phyloP scores from a whole-genome alignment of 352 stramenopile species.

The Phytopythium cucurbitacearum region DNA sequence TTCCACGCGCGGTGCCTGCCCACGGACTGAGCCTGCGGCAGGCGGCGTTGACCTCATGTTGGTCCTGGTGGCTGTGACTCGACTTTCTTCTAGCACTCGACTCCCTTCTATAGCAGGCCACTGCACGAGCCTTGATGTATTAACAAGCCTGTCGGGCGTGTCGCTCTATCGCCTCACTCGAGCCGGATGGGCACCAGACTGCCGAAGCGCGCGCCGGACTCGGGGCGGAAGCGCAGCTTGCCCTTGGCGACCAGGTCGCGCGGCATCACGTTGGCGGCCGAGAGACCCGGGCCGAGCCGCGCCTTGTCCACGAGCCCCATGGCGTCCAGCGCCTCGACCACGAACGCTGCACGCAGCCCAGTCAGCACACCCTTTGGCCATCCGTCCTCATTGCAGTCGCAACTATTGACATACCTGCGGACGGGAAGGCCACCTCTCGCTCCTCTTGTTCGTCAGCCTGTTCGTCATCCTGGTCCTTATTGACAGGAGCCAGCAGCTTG shows the following conservation, averaged over 20 bases:
- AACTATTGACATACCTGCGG: conserved; percentile 27
- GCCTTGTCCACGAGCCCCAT: conserved; percentile 52
- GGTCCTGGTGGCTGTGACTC: too few species aligned
- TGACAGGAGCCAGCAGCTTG: conserved; percentile 5
- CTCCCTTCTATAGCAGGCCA: too few species aligned
- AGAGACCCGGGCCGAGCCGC: conserved; percentile 26
- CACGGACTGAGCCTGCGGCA: conserved; percentile 23
- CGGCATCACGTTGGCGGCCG: conserved; percentile 35
- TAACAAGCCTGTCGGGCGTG: neutral
- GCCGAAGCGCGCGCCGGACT: conserved; percentile 22
- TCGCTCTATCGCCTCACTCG: conserved; percentile 7
- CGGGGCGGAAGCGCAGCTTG: conserved; percentile 33
- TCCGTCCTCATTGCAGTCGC: neutral
- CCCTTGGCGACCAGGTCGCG: conserved; percentile 39
- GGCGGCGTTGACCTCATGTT: too few species aligned
- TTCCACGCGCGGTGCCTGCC: conserved; percentile 83
- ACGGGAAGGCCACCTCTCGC: conserved; percentile 30
- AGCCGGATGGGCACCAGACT: conserved; percentile 68
- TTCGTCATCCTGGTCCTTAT: conserved; percentile 1
- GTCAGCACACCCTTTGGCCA: neutral
- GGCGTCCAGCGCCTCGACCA: conserved; percentile 62
- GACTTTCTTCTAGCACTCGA: too few species aligned
- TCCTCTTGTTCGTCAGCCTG: neutral
- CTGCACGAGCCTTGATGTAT: neutral
- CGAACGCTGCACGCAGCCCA: conserved; percentile 32